Base-by-base conservation (phyloP, 805 yeast genomes). In the Zygosaccharomyces pseudorouxii region DNA sequence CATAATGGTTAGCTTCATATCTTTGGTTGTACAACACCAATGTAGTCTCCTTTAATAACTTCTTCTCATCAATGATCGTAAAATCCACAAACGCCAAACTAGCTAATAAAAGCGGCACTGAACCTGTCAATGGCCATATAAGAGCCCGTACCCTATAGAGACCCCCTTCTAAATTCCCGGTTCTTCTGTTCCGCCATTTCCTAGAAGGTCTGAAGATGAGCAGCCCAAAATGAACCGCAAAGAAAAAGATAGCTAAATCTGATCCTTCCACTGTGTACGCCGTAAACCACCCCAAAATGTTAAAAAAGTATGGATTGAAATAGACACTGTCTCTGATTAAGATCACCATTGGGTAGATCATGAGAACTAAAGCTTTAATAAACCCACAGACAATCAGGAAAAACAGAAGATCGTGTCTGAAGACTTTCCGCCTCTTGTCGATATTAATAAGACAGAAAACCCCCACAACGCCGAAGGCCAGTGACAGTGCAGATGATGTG, bases 251-350 rank as follows among this genome's bases (percentile, higher is more conserved):
- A 14, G 93, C 89, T 30, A 88, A 61, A 66, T 89, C 97, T 1
- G 90, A 89, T 18, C 95, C 95, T 65, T 87, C 95, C 11, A 86
- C 84, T 19, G 88, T 76, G 35, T 82, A 74, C 3, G 90, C 86
- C 1, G 95, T 85, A 65, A 87, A 81, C 72, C 86, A 89, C 2
- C 96, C 96, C 30, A 84, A 75, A 4, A 80, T 78, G 59, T 82
- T 79, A 57, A 83, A 79, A 60, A 84, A 79, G 27, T 63, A 65
- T 35, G 71, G 67, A 55, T 71, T 72, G 47, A 72, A 75, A 61
- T 79, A 80, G 6, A 80, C 68, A 8, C 67, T 52, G 20, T 63
- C 58, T 35, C 70, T 70, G 6, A 74, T 60, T 20, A 79, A 60
- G 2, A 81, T 78, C 36, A 85, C 67, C 0, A 82, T 64, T 0